Evolutionary conservation across 2,329 filamentous ascomycete species (phyloP).

Genomic region (Tolypocladium ovalisporum): DNA sequence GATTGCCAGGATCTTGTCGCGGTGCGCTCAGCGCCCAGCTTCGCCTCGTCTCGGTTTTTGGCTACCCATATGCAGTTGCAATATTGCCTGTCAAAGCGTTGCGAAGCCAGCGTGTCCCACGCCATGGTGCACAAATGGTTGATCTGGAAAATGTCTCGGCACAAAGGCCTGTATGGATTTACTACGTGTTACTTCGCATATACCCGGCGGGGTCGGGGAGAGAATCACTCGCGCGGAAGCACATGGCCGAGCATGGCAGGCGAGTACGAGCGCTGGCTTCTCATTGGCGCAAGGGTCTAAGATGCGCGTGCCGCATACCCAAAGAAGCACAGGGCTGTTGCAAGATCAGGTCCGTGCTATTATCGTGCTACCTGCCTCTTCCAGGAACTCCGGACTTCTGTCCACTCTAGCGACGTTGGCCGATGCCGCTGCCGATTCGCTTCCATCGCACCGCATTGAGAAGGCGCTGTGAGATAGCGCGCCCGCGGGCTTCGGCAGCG

Average conservation of each 20-base stretch:
- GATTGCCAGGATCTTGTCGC: too few species aligned
- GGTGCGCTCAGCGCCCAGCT: too few species aligned
- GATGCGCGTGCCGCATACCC: neutral
- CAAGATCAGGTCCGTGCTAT: neutral
- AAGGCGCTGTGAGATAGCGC: neutral
- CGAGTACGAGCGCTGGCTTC: neutral
- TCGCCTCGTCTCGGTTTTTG: too few species aligned
- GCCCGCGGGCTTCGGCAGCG: too few species aligned
- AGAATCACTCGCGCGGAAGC: neutral
- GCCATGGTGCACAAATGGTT: too few species aligned
- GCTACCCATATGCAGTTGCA: too few species aligned
- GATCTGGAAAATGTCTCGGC: neutral
- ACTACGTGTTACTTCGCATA: neutral
- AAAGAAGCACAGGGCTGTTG: neutral
- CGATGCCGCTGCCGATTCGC: neutral
- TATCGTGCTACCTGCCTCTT: neutral
- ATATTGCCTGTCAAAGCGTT: too few species aligned
- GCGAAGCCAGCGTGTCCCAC: too few species aligned
- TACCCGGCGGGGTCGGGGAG: neutral
- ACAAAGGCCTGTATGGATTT: neutral
- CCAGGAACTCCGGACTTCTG: neutral
- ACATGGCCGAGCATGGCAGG: neutral
- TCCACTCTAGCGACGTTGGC: neutral
- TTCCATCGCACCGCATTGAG: neutral
- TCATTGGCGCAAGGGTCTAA: neutral